Base-by-base conservation (phyloP, 805 yeast species). In the Lachancea quebecensis region DNA sequence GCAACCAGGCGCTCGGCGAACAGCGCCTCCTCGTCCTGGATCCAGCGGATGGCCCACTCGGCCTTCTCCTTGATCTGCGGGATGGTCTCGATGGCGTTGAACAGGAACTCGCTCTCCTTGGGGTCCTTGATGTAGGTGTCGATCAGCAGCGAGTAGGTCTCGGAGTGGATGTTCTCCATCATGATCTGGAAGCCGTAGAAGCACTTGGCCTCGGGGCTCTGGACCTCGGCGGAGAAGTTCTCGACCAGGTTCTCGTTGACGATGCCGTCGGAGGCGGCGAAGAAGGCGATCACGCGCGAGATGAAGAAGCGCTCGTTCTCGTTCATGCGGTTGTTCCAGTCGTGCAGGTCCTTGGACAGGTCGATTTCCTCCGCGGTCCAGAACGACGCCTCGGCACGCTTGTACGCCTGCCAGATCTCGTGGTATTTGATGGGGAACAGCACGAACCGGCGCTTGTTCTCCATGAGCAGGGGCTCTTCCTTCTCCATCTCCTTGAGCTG, bases 281-380 rank as follows among this genome's bases (percentile, higher is more conserved):
- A 91, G 76, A 93, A 91, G 14, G 99, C 99, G 56, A 91, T 74
- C 43, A 91, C 95, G 67, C 95, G 81, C 12, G 96, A 86, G 56
- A 91, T 75, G 69, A 91, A 91, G 72, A 71, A 93, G 60, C 95
- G 80, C 75, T 91, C 99, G 66, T 90, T 91, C 47, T 86, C 93
- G 64, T 75, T 90, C 74, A 91, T 74, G 61, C 75, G 74, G 72
- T 84, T 78, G 66, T 87, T 90, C 99, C 99, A 91, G 72, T 91
- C 99, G 59, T 77, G 78, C 49, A 76, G 64, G 68, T 91, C 99
- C 74, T 91, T 93, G 45, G 95, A 82, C 53, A 91, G 78, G 70
- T 91, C 99, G 55, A 91, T 89, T 72, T 93, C 99, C 74, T 91
- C 99, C 39, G 98, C 97, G 35, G 98, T 93, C 99, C 99, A 91